Base-by-base conservation (phyloP, 2,329 filamentous ascomycete species). In the Ceratocystis smalleyi region DNA sequence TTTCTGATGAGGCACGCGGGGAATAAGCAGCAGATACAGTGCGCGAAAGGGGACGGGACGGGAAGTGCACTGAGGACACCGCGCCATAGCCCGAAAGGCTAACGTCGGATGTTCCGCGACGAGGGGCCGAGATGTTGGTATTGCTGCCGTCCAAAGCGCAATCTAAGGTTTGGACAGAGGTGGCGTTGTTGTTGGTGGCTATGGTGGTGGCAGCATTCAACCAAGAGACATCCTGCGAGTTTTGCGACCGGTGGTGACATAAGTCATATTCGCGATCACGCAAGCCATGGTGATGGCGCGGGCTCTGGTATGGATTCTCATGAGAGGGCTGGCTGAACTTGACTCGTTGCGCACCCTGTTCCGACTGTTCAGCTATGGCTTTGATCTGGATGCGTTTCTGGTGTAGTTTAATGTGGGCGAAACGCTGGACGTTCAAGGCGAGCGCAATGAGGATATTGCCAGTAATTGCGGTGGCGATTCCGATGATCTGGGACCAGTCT, bases 371-470 rank as follows among this genome's bases (percentile, higher is more conserved):
- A 54, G 81, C 79, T 59, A 78, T 79, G 67, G 80, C 77, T 62
- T 81, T 80, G 57, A 80, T 76, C 67, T 82, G 80, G 57, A 81
- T 78, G 69, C 81, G 83, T 72, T 91, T 85, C 69, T 85, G 81
- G 67, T 89, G 84, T 67, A 99, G 81, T 65, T 87, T 83, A 65
- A 94, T 89, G 72, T 99, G 94, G 43, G 94, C 92, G 73, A 97
- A 97, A 68, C 94, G 85, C 75, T 99, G 94, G 61, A 95, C 92
- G 72, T 99, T 99, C 67, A 99, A 83, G 12, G 94, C 94, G 68
- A 99, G 85, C 0, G 92, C 95, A 69, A 99, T 97, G 63, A 99
- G 81, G 43, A 96, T 78, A 71, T 99, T 99, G 64, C 94, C 94
- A 62, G 87, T 81, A 71, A 99, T 95, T 61, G 94, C 91, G 2